phyloP scores from a whole-genome alignment of 305 asterid species.

The Petunia hybrid region DNA sequence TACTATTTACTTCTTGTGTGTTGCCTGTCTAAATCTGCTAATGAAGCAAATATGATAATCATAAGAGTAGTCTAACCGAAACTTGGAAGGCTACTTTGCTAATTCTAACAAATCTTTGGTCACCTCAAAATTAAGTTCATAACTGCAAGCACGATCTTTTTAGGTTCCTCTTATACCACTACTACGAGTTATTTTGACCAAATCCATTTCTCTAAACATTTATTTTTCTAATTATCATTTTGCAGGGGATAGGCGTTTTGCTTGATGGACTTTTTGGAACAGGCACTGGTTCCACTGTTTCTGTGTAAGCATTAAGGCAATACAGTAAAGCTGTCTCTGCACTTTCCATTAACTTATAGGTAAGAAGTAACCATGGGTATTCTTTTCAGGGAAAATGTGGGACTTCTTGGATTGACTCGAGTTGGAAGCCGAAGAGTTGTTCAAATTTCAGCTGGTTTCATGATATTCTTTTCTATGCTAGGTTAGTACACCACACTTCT shows the following conservation, averaged over 20 bases:
- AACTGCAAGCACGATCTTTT: neutral
- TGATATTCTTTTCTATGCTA: constrained; percentile 94
- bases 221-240: constrained; percentile 20
- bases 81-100: neutral
- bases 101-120: neutral
- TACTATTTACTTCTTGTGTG: neutral
- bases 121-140: neutral
- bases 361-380: constrained; percentile 22
- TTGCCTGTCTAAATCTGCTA: neutral
- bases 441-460: constrained; percentile 93
- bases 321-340: neutral
- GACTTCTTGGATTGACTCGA: constrained; percentile 97
- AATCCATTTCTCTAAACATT: neutral
- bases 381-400: constrained; percentile 85
- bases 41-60: neutral
- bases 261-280: constrained; percentile 95
- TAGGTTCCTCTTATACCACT: neutral
- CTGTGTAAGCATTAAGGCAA: constrained; percentile 72
- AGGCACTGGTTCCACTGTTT: constrained; percentile 87
- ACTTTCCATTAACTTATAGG: neutral
- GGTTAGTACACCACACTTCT: constrained; percentile 50
- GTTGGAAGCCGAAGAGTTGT: constrained; percentile 99
- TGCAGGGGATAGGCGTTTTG: constrained; percentile 94
- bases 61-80: neutral
- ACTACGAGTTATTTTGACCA: neutral